A percentile compares a stretch with the other conserved stretches of the same genome.
Conservation (phyloP, 768 basidiomycete species). For the Steccherinum ochraceum region DNA sequence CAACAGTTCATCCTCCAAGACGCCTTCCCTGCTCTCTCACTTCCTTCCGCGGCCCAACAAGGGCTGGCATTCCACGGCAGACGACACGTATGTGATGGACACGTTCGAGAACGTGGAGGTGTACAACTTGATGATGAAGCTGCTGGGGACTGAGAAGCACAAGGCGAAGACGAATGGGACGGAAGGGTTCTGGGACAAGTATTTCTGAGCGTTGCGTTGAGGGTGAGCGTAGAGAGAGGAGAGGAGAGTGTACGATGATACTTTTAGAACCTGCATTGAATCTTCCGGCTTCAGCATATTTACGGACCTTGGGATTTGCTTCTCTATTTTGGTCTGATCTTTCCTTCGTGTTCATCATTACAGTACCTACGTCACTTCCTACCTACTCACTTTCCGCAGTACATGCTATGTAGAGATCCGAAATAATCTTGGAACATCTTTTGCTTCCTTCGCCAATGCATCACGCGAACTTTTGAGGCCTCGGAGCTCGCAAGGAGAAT, state of each 20-base stretch:
- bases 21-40: constrained; percentile 12
- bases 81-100: constrained; percentile 68
- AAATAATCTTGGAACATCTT: too few species aligned
- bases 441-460: too few species aligned
- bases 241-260: neutral
- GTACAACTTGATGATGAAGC: constrained; percentile 73
- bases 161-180: constrained; percentile 74
- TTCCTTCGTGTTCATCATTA: too few species aligned
- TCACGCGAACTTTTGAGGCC: too few species aligned
- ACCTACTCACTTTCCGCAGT: too few species aligned
- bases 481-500: too few species aligned
- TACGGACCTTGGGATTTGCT: too few species aligned
- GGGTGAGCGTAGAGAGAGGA: neutral
- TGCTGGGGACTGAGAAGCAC: constrained; percentile 55
- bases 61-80: constrained; percentile 62
- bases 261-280: neutral
- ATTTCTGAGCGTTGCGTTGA: constrained; percentile 38
- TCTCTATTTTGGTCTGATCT: too few species aligned
- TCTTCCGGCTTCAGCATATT: too few species aligned
- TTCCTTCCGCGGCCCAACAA: constrained; percentile 29
- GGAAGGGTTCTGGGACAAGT: constrained; percentile 76
- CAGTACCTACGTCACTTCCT: too few species aligned
- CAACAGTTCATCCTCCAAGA: constrained; percentile 22
- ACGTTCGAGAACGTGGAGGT: constrained; percentile 84
- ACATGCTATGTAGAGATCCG: too few species aligned